Percentiles rank a stretch among this genome's conserved stretches.
Conservation (phyloP, 1,284 basidiomycete species). For the Trametes versicolor region DNA sequence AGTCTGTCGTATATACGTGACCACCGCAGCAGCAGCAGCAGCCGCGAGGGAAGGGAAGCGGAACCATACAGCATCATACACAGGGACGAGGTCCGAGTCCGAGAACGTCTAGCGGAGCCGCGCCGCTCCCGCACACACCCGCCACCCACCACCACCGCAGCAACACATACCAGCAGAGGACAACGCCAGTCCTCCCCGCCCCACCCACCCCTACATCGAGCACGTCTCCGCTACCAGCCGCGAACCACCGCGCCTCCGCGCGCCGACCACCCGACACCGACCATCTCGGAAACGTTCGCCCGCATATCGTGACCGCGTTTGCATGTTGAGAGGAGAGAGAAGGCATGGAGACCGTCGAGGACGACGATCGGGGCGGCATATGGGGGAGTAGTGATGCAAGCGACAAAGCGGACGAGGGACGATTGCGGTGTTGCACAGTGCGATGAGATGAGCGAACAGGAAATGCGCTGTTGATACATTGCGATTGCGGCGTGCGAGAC, state of each 20-base stretch:
- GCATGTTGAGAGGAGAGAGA: constrained; percentile 10
- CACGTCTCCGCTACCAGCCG: background rate
- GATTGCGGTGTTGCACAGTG: background rate
- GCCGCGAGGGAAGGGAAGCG: background rate
- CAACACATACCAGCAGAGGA: background rate
- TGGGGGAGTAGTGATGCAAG: constrained; percentile 11
- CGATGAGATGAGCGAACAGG: background rate
- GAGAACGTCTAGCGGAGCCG: constrained; percentile 1
- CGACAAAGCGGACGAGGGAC: constrained; percentile 1
- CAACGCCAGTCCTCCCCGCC: no score
- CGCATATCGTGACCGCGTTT: constrained; percentile 21
- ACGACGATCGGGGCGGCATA: constrained; percentile 3
- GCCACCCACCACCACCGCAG: background rate
- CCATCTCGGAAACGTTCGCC: background rate
- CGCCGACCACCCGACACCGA: background rate
- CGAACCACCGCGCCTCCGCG: background rate
- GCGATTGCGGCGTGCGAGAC: constrained; percentile 4
- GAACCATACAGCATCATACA: constrained; percentile 13
- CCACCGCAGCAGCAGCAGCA: background rate
- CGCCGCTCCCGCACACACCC: constrained; percentile 4
- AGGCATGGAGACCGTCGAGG: background rate
- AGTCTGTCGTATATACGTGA: constrained; percentile 6
- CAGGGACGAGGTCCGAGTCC: background rate
- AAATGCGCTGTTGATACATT: constrained; percentile 21
- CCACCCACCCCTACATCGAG: background rate